phyloP scores from a whole-genome alignment of 2,329 filamentous ascomycete species.

The Fusarium sororula region DNA sequence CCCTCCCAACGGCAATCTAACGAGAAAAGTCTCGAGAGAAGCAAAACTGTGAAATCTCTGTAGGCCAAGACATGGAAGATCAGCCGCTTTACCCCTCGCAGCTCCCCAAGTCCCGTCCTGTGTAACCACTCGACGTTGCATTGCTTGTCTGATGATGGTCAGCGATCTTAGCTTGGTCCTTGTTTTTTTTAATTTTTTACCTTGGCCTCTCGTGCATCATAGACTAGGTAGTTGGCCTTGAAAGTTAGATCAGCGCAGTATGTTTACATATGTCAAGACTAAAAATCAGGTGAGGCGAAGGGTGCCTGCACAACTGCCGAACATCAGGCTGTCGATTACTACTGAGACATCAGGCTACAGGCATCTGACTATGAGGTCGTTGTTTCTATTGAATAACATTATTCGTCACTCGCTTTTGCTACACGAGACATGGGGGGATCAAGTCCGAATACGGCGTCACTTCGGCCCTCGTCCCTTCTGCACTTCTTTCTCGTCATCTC shows the following conservation, averaged over 20 bases:
- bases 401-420: slow-evolving; percentile 17
- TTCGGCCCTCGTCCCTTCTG: slow-evolving; percentile 24
- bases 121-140: slow-evolving; percentile 23
- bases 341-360: neutral
- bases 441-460: slow-evolving; percentile 36
- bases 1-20: neutral
- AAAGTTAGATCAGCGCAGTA: neutral
- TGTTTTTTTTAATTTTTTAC: neutral
- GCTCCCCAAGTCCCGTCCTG: slow-evolving; percentile 28
- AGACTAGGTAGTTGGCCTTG: neutral
- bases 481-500: neutral
- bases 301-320: neutral
- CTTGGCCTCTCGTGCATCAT: neutral
- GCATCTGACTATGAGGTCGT: neutral
- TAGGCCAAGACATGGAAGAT: neutral
- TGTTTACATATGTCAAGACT: neutral
- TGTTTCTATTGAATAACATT: slow-evolving; percentile 13
- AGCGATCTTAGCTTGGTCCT: neutral
- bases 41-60: slow-evolving; percentile 6
- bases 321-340: neutral
- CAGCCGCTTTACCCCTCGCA: slow-evolving; percentile 34
- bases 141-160: neutral
- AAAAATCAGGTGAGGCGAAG: neutral
- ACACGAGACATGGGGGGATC: slow-evolving; percentile 13
- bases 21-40: neutral